phyloP scores from a whole-genome alignment of 1,284 basidiomycete species.

The Tilletia caries region DNA sequence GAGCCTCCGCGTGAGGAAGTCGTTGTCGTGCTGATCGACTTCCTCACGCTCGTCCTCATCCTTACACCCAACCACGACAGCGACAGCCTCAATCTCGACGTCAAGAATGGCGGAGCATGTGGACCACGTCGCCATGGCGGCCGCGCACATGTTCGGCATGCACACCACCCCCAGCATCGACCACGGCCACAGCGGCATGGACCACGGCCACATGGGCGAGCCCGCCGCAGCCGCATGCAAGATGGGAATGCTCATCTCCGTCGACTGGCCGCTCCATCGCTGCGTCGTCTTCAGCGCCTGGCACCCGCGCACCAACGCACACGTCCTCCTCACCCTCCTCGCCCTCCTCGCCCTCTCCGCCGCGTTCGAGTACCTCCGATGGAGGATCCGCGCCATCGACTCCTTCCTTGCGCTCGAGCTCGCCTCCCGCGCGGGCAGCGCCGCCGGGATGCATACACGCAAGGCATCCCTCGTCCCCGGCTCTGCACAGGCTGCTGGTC shows the following conservation, averaged over 20 bases:
- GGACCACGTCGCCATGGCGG: not conserved
- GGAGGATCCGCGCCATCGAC: constrained; percentile 7
- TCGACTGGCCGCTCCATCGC: not conserved
- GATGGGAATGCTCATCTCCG: constrained; percentile 6
- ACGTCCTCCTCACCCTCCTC: constrained; percentile 4
- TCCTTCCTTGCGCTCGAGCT: not conserved
- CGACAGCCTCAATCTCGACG: not conserved
- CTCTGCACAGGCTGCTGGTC: not conserved
- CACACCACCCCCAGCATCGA: not conserved
- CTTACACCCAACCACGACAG: not conserved
- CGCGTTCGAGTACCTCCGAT: constrained; percentile 6
- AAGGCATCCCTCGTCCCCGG: not conserved
- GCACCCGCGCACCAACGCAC: not conserved
- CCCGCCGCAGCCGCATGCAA: not conserved
- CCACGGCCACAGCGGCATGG: constrained; percentile 13
- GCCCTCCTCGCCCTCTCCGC: constrained; percentile 7
- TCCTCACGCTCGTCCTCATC: not conserved
- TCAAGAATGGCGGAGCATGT: not conserved
- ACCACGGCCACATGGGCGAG: not conserved
- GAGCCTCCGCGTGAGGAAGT: no score
- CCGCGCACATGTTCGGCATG: not conserved
- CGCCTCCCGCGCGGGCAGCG: not conserved
- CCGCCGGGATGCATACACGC: not conserved
- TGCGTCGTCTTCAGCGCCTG: not conserved
- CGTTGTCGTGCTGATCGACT: not conserved